Evolutionary conservation across 164 flowering plant species (phyloP).

Genomic region (Houttuynia cordata): DNA sequence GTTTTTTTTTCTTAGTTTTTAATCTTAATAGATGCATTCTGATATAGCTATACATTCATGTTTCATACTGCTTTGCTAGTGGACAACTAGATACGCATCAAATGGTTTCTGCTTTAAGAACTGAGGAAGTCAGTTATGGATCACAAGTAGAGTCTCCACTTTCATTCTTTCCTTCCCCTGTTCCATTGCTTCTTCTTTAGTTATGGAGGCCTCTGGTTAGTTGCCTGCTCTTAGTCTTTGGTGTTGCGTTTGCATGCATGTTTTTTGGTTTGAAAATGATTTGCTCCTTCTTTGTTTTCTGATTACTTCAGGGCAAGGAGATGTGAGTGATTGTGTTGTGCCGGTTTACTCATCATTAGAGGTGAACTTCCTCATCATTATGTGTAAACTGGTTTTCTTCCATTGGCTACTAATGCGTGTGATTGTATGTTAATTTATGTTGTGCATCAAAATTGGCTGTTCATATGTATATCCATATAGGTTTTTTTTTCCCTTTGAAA

Average conservation of each 20-base stretch:
- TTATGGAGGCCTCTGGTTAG: neutral
- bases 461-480: too few relatives aligned
- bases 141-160: too few relatives aligned
- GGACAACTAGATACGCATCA: neutral
- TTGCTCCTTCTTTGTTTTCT: neutral
- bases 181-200: neutral
- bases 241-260: neutral
- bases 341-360: slow-evolving; percentile 19
- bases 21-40: too few relatives aligned
- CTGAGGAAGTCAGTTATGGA: too few relatives aligned
- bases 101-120: neutral
- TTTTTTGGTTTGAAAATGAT: neutral
- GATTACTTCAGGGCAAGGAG: slow-evolving; percentile 6
- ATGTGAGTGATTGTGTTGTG: slow-evolving; percentile 22
- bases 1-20: too few relatives aligned
- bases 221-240: too few relatives aligned
- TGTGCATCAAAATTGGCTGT: too few relatives aligned
- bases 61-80: neutral
- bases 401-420: too few relatives aligned
- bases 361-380: slow-evolving; percentile 5
- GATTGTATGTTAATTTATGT: too few relatives aligned
- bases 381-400: neutral
- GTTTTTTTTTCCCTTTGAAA: too few relatives aligned
- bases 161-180: neutral
- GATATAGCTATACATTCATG: too few relatives aligned